phyloP scores from a whole-genome alignment of 2,329 filamentous ascomycete genomes.

The Xylaria digitata region DNA sequence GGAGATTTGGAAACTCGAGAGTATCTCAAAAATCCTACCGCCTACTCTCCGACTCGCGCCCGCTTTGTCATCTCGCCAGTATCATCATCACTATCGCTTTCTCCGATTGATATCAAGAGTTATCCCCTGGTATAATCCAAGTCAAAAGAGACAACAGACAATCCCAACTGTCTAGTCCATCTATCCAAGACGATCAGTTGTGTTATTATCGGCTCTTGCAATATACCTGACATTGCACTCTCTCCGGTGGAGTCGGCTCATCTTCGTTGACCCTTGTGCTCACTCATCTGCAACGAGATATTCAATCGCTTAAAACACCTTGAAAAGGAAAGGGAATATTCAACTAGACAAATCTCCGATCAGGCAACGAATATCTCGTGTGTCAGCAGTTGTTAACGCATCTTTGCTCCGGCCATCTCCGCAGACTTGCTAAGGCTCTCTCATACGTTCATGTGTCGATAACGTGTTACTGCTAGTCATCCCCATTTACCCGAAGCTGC shows the following conservation, averaged over 20 bases:
- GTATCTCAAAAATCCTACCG: slow-evolving; percentile 46
- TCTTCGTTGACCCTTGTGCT: slow-evolving; percentile 45
- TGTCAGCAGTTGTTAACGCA: slow-evolving; percentile 19
- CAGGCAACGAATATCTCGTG: slow-evolving; percentile 27
- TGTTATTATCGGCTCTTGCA: slow-evolving; percentile 36
- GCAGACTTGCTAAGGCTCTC: slow-evolving; percentile 10
- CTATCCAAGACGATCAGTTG: slow-evolving; percentile 30
- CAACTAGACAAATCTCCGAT: slow-evolving; percentile 39
- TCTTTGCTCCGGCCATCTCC: slow-evolving; percentile 3
- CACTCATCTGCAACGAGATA: slow-evolving; percentile 47
- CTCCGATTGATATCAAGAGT: slow-evolving; percentile 27
- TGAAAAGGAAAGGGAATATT: slow-evolving; percentile 49
- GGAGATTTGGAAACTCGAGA: slow-evolving; percentile 53
- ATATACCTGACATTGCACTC: slow-evolving; percentile 42
- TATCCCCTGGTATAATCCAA: slow-evolving; percentile 15
- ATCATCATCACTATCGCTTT: slow-evolving; percentile 34
- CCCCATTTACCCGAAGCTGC: slow-evolving; percentile 29
- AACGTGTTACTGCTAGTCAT: slow-evolving; percentile 33
- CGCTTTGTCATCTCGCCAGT: slow-evolving; percentile 39
- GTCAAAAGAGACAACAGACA: slow-evolving; percentile 8
- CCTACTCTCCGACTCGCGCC: slow-evolving; percentile 34
- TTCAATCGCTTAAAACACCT: slow-evolving; percentile 53
- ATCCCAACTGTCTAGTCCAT: slow-evolving; percentile 20
- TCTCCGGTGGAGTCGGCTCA: slow-evolving; percentile 39
- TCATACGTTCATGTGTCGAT: slow-evolving; percentile 36